Conservation (phyloP, 2,329 filamentous ascomycete genomes). For the Metarhizium album region DNA sequence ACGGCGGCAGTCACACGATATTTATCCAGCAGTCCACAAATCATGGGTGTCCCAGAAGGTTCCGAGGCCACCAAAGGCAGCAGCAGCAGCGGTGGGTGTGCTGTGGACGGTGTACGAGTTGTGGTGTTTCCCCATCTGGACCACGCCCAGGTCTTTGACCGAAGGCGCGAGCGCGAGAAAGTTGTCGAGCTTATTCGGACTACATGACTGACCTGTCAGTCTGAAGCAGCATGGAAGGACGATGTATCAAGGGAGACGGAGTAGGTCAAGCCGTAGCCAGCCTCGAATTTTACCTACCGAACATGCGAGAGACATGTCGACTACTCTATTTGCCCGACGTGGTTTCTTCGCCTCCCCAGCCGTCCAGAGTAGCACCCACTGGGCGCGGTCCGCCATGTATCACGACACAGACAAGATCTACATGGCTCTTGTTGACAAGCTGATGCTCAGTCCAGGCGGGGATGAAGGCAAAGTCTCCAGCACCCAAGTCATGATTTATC, state of each 20-base stretch:
- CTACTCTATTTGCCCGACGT: slow-evolving; percentile 9
- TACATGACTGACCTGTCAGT: not conserved
- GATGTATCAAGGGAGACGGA: not conserved
- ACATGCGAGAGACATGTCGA: not conserved
- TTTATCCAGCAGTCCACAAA: slow-evolving; percentile 20
- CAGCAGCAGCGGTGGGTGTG: slow-evolving; percentile 6
- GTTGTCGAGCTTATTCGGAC: slow-evolving; percentile 19
- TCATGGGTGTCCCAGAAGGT: slow-evolving; percentile 7
- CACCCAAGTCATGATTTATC: slow-evolving; percentile 43
- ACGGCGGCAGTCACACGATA: slow-evolving; percentile 47
- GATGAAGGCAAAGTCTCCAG: slow-evolving; percentile 60
- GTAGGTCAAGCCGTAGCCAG: not conserved
- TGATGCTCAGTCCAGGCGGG: slow-evolving; percentile 63
- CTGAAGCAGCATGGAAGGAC: not conserved
- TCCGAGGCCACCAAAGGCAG: slow-evolving; percentile 11
- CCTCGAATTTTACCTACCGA: not conserved
- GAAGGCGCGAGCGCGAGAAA: slow-evolving; percentile 15
- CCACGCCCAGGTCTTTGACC: slow-evolving; percentile 52
- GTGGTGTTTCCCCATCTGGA: slow-evolving; percentile 51
- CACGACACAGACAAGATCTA: slow-evolving; percentile 54
- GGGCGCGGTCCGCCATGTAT: slow-evolving; percentile 51
- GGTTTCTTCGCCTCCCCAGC: slow-evolving; percentile 45
- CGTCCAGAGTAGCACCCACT: slow-evolving; percentile 49
- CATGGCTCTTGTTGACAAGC: slow-evolving; percentile 52
- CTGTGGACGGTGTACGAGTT: slow-evolving; percentile 33